Conservation (phyloP, 2,329 filamentous ascomycete genomes). For the Pseudogymnoascus sp. region DNA sequence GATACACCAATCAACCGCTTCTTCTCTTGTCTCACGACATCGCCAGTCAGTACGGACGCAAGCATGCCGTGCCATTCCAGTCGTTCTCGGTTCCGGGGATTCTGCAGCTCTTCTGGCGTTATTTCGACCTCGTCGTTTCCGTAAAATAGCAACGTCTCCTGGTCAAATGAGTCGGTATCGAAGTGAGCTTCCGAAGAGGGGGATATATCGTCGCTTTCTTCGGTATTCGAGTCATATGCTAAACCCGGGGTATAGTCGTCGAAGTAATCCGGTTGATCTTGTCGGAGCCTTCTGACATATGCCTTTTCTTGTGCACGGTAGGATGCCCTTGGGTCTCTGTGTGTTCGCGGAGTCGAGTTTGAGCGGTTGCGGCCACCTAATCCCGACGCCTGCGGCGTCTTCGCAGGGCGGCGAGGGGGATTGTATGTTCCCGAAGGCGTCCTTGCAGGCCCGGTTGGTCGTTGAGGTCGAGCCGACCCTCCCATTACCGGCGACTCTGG, state of each 20-base stretch:
- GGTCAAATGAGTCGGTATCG: slow-evolving; percentile 77
- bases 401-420: slow-evolving; percentile 47
- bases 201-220: slow-evolving; percentile 85
- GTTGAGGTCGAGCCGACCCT: slow-evolving; percentile 47
- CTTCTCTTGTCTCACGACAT: slow-evolving; percentile 97
- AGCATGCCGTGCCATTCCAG: slow-evolving; percentile 98
- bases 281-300: slow-evolving; percentile 84
- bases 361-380: slow-evolving; percentile 43
- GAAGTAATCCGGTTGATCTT: slow-evolving; percentile 51
- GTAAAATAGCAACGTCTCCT: slow-evolving; percentile 88
- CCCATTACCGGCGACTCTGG: slow-evolving; percentile 33
- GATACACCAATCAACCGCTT: slow-evolving; percentile 79
- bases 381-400: slow-evolving; percentile 36
- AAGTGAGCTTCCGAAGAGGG: slow-evolving; percentile 76
- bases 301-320: slow-evolving; percentile 85
- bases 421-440: slow-evolving; percentile 77
- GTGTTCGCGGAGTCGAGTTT: slow-evolving; percentile 30
- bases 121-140: slow-evolving; percentile 84
- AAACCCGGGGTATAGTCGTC: slow-evolving; percentile 62
- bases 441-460: slow-evolving; percentile 59
- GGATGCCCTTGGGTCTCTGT: slow-evolving; percentile 59
- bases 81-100: slow-evolving; percentile 79
- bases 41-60: slow-evolving; percentile 86
- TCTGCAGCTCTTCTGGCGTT: slow-evolving; percentile 79
- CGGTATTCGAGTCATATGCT: slow-evolving; percentile 49